phyloP scores from a whole-genome alignment of 768 basidiomycete genomes.

The Macrocybe gigantea region DNA sequence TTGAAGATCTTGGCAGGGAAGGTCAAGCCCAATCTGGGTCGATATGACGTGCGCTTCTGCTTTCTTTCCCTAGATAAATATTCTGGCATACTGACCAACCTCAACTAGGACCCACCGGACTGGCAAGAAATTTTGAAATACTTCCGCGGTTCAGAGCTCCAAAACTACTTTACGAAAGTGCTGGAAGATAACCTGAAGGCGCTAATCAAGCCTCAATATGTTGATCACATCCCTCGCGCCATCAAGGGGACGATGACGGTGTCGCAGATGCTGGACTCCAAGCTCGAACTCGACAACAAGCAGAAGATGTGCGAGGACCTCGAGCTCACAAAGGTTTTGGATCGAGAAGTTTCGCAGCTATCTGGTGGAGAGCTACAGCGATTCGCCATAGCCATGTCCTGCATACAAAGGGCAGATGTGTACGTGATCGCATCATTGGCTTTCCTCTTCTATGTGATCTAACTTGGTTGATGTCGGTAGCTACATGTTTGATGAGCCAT shows the following conservation, averaged over 20 bases:
- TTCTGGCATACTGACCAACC: constrained; percentile 2
- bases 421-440: constrained; percentile 31
- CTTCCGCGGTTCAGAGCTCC: constrained; percentile 97
- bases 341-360: constrained; percentile 78
- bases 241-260: constrained; percentile 91
- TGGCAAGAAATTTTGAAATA: constrained; percentile 99
- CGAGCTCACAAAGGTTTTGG: constrained; percentile 81
- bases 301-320: constrained; percentile 79
- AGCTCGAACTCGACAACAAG: constrained; percentile 86
- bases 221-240: constrained; percentile 95
- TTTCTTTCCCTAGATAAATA: background rate
- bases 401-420: constrained; percentile 94
- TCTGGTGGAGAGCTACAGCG: constrained; percentile 97
- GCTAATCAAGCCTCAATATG: constrained; percentile 99
- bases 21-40: constrained; percentile 94
- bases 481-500: constrained; percentile 99
- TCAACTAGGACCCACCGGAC: constrained; percentile 84
- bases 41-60: constrained; percentile 72
- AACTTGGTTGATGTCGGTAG: constrained; percentile 28
- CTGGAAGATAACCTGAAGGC: constrained; percentile 98
- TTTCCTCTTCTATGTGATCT: background rate
- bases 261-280: constrained; percentile 85
- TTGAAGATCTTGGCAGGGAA: constrained; percentile 96
- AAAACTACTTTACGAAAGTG: constrained; percentile 99
- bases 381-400: constrained; percentile 97